Percentiles rank a stretch among this genome's conserved stretches.
Evolutionary conservation across 805 yeast genomes (phyloP).

Genomic region (Myxozyma monticola): DNA sequence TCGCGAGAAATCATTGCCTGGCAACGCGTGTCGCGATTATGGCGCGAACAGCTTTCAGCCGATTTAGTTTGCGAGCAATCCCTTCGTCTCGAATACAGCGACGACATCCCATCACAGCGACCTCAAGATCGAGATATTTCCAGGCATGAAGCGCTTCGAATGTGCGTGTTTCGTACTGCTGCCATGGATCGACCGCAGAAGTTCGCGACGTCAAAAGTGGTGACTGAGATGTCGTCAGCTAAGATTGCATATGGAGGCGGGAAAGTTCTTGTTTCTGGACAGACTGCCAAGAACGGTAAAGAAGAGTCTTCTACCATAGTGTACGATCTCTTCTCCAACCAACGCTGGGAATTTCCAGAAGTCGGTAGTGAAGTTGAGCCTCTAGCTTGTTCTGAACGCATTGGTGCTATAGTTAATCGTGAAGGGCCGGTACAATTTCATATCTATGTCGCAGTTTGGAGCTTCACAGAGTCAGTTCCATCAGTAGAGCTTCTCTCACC

Average conservation of each 20-base stretch:
- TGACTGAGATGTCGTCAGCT: slow-evolving; percentile 21
- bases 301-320: slow-evolving; percentile 23
- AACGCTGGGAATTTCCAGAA: slow-evolving; percentile 25
- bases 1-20: slow-evolving; percentile 25
- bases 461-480: no score
- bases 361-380: slow-evolving; percentile 27
- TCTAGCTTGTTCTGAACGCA: slow-evolving; percentile 25
- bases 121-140: slow-evolving; percentile 23
- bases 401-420: slow-evolving; percentile 23
- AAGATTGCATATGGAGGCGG: slow-evolving; percentile 29
- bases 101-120: slow-evolving; percentile 24
- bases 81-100: slow-evolving; percentile 15
- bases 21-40: slow-evolving; percentile 23
- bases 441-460: no score
- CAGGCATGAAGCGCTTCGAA: slow-evolving; percentile 21
- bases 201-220: slow-evolving; percentile 20
- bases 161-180: slow-evolving; percentile 21
- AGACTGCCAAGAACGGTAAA: slow-evolving; percentile 23
- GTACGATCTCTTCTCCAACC: slow-evolving; percentile 24
- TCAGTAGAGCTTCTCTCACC: slow-evolving; percentile 25
- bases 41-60: slow-evolving; percentile 19
- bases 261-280: slow-evolving; percentile 22
- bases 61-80: slow-evolving; percentile 20
- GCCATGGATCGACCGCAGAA: slow-evolving; percentile 25
- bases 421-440: no score